phyloP scores from a whole-genome alignment of 2,329 filamentous ascomycete species.

The Pseudogymnoascus sp. region DNA sequence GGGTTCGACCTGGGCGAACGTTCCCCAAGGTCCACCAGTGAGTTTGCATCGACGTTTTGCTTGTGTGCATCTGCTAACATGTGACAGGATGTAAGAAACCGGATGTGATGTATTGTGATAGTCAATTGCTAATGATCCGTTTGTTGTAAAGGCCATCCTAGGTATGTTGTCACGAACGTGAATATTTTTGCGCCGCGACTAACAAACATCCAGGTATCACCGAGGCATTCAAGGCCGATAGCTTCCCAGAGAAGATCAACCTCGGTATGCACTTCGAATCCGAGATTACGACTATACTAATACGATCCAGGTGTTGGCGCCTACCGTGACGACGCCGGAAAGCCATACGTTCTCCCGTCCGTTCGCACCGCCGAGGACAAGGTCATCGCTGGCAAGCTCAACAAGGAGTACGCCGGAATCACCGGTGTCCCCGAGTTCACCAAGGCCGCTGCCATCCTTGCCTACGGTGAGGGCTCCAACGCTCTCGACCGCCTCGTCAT shows the following conservation, averaged over 20 bases:
- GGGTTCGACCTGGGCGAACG: slow-evolving; percentile 76
- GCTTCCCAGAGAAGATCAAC: slow-evolving; percentile 94
- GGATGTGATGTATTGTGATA: neutral
- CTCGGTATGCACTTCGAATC: slow-evolving; percentile 50
- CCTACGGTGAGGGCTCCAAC: slow-evolving; percentile 75
- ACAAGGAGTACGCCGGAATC: slow-evolving; percentile 98
- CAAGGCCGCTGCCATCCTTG: slow-evolving; percentile 80
- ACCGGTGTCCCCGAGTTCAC: slow-evolving; percentile 93
- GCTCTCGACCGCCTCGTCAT: slow-evolving; percentile 76
- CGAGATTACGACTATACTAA: slow-evolving; percentile 13
- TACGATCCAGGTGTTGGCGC: slow-evolving; percentile 69
- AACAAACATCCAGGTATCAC: slow-evolving; percentile 60
- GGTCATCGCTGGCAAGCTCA: slow-evolving; percentile 66
- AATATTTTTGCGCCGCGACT: slow-evolving; percentile 19
- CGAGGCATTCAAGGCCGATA: slow-evolving; percentile 97
- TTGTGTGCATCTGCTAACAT: slow-evolving; percentile 12
- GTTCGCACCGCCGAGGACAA: slow-evolving; percentile 84
- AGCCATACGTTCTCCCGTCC: slow-evolving; percentile 94
- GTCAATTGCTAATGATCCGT: slow-evolving; percentile 23
- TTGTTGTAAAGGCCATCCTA: slow-evolving; percentile 59
- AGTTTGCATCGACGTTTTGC: slow-evolving; percentile 32
- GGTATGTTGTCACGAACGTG: slow-evolving; percentile 41
- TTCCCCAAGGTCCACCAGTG: slow-evolving; percentile 91
- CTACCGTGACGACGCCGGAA: slow-evolving; percentile 96
- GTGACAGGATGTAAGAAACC: slow-evolving; percentile 30